Evolutionary conservation across 2,329 filamentous ascomycete species (phyloP).

Genomic region (Hypoxylon sp.): DNA sequence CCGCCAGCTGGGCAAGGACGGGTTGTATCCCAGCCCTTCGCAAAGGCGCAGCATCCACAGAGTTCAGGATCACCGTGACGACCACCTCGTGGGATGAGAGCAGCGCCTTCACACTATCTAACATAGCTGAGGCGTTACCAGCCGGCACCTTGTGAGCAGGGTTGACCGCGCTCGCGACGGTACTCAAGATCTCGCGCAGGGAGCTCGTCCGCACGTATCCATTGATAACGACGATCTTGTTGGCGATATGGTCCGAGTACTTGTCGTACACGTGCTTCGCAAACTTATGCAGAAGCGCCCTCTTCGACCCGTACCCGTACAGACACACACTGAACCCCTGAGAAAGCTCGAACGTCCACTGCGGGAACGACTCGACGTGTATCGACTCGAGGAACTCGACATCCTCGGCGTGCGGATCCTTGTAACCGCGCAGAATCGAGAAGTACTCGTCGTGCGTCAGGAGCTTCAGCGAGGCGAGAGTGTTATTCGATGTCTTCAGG

Average conservation of each 20-base stretch:
- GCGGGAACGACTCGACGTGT: constrained; percentile 85
- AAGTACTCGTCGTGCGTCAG: constrained; percentile 96
- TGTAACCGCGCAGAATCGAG: constrained; percentile 72
- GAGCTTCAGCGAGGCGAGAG: constrained; percentile 78
- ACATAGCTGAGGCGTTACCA: constrained; percentile 77
- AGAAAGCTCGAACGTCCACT: constrained; percentile 92
- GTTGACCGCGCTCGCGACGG: constrained; percentile 75
- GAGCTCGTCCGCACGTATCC: constrained; percentile 80
- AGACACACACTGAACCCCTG: constrained; percentile 91
- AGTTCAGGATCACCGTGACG: constrained; percentile 84
- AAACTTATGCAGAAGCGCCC: constrained; percentile 80
- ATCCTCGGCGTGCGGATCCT: constrained; percentile 79
- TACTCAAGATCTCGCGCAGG: constrained; percentile 78
- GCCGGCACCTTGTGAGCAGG: constrained; percentile 66
- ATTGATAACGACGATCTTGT: constrained; percentile 86
- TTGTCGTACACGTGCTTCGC: constrained; percentile 76
- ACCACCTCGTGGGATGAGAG: constrained; percentile 67
- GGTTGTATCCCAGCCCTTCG: constrained; percentile 79
- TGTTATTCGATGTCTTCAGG: constrained; percentile 89
- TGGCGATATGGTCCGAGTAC: constrained; percentile 56
- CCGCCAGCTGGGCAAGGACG: constrained; percentile 81
- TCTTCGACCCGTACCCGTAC: constrained; percentile 94
- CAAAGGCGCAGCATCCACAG: constrained; percentile 84
- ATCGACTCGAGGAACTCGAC: constrained; percentile 79
- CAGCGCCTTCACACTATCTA: constrained; percentile 75